Evolutionary conservation across 1,284 basidiomycete species (phyloP).

Genomic region (Rhodotorula sp.): DNA sequence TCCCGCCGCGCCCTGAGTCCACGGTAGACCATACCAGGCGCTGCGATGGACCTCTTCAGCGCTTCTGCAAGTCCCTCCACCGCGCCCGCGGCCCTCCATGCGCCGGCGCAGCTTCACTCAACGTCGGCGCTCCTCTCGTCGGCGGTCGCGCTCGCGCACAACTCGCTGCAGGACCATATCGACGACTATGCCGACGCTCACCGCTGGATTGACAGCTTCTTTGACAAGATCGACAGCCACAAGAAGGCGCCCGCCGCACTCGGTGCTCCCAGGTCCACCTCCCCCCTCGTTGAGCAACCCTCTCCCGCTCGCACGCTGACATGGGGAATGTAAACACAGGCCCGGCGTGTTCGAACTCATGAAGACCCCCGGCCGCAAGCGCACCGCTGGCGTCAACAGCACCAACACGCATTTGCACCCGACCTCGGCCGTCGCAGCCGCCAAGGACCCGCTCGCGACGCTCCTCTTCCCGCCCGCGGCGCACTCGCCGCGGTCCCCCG

Average conservation of each 20-base stretch:
- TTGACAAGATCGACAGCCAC: constrained; percentile 30
- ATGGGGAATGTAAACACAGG: not conserved
- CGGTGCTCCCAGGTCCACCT: constrained; percentile 8
- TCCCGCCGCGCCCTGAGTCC: not conserved
- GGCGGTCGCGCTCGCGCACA: constrained; percentile 18
- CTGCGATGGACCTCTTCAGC: not conserved
- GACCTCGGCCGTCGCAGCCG: not conserved
- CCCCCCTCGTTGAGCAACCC: not conserved
- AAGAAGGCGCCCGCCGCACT: not conserved
- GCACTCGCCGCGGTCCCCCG: not conserved
- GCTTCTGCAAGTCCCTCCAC: not conserved
- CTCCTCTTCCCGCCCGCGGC: constrained; percentile 31
- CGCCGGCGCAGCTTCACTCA: constrained; percentile 11
- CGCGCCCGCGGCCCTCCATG: not conserved
- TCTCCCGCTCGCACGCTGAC: not conserved
- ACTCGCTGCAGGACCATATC: constrained; percentile 23
- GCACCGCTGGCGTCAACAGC: constrained; percentile 12
- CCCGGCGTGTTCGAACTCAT: constrained; percentile 36
- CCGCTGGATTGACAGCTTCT: constrained; percentile 39
- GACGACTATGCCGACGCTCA: constrained; percentile 35
- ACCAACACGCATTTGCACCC: not conserved
- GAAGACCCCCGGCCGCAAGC: constrained; percentile 41
- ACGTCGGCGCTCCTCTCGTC: constrained; percentile 17
- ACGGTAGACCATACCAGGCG: too few species aligned
- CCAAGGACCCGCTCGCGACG: constrained; percentile 38